Base-by-base conservation (phyloP, 176 grass and related monocot genomes). In the Oryza rufipogon region DNA sequence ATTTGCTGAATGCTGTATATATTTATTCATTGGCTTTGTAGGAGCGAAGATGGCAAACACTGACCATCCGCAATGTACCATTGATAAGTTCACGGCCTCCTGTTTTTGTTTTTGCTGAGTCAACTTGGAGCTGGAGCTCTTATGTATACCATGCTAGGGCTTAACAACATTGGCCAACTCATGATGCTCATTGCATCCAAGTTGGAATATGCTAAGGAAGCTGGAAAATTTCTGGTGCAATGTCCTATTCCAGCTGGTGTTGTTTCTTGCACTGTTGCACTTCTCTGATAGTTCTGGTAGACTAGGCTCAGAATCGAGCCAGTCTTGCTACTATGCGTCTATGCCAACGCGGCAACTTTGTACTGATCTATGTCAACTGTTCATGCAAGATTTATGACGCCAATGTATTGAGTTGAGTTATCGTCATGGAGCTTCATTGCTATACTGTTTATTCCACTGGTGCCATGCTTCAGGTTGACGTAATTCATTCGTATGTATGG, bases 1-100 rank as follows among this genome's bases (percentile, higher is more conserved):
- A 51, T 48, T 17, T 19, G 63, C 81, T 32, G 68, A 82, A 68
- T 74, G 74, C 32, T 85, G 91, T 85, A 85, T 77, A 90, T 93
- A 88, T 85, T 52, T 81, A 34, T 85, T 56, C 47, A 15, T 72
- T 16, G 12, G 5, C 1, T 7, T 3, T 75, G 56, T 56, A 63
- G 71, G 66, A 74, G 34, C 22, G 68, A 68, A 38, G 51, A 45
- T 42, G 86, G 19, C 25, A 76, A 25, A 15, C n/a, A 63, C 73
- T 0, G 34, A 47, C 23, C 45, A 46, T 38, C 58, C 11, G 16
- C n/a, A 17, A 44, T 74, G 47, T 69, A 42, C 28, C 79, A 68
- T 79, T 30, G 49, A 61, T 74, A 56, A 87, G 69, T 75, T 68
- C 23, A n/a, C 41, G 19, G 25, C 74, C 80, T 76, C 42, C 30